Base-by-base conservation (phyloP, 2,329 filamentous ascomycete genomes). In the Ascochyta rabiei region DNA sequence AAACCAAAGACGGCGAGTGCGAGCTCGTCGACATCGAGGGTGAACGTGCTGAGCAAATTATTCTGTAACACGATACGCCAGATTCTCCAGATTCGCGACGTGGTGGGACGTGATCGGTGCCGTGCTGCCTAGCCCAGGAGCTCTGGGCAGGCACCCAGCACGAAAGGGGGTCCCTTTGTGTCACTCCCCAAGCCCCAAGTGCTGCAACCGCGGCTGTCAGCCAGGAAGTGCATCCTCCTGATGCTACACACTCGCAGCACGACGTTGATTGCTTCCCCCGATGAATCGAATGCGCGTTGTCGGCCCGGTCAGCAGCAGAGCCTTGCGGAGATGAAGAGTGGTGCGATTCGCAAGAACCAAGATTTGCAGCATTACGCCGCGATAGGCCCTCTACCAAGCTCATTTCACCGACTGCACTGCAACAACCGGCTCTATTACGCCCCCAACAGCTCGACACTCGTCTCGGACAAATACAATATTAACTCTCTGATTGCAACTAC, bases 71-170 rank as follows among this genome's bases (percentile, higher is more conserved):
- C 40, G 21, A 41, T 46, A 55, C 52, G 46, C 49, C 35, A 21
- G 42, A 16, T 56, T 59, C 56, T 59, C 56, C 56, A 53, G 51
- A 53, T 55, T 42, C 51, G 45, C 56, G 40, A 46, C 41, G 38
- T 35, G 42, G 43, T 51, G 51, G 52, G 46, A 54, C 45, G 40
- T 44, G 54, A 53, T 57, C 48, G 51, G 41, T 55, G 47, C 43
- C 37, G 42, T 54, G 49, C 45, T 39, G 40, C 31, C 41, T 43
- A 49, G 55, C 38, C 18, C 34, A 48, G 42, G 43, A 33, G 52
- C 41, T 50, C 15, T 33, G 37, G 26, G 39, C 37, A 15, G 39
- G 47, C 28, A 40, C 40, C 46, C 30, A 24, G 24, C 37, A 41
- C 46, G 23, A 42, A 46, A 49, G 49, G 41, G 46, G 30, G 52